Evolutionary conservation across 345 rosid species (phyloP).

Genomic region (Bretschneidera sinensis): DNA sequence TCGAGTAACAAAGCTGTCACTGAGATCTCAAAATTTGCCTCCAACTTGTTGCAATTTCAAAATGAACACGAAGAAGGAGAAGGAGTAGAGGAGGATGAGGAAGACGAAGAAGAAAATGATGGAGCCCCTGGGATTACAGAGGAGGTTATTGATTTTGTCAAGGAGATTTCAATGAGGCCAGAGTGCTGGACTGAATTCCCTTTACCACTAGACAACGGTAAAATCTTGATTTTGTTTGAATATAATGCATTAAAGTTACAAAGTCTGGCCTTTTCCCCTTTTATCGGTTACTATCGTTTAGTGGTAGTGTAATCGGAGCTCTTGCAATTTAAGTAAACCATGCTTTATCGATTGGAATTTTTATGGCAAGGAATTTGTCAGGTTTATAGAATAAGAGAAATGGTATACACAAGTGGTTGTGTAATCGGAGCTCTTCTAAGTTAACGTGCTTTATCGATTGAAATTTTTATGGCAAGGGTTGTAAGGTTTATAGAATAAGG

Average conservation of each 20-base stretch:
- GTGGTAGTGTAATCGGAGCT: not conserved
- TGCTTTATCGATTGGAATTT: not conserved
- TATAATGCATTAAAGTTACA: too few species aligned
- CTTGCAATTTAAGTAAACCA: not conserved
- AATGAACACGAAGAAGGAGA: constrained; percentile 18
- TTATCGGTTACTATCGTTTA: too few species aligned
- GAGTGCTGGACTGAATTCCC: constrained; percentile 74
- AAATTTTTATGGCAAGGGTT: too few species aligned
- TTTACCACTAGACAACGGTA: constrained; percentile 43
- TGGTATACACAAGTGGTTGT: too few species aligned
- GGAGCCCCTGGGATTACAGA: constrained; percentile 47
- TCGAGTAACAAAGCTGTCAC: constrained; percentile 36
- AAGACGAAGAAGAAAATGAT: too few species aligned
- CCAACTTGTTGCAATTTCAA: constrained; percentile 42
- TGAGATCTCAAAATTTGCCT: constrained; percentile 51
- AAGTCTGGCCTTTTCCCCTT: too few species aligned
- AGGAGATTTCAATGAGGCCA: constrained; percentile 44
- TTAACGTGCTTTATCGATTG: too few species aligned
- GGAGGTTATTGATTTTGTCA: constrained; percentile 50
- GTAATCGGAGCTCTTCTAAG: too few species aligned
- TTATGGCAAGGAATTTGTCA: not conserved
- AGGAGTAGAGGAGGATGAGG: constrained; percentile 16
- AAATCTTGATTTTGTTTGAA: not conserved
- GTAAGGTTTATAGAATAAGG: too few species aligned
- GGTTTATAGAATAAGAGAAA: not conserved